Base-by-base conservation (phyloP, 2,329 filamentous ascomycete species). In the Teratosphaeria gauchensis region DNA sequence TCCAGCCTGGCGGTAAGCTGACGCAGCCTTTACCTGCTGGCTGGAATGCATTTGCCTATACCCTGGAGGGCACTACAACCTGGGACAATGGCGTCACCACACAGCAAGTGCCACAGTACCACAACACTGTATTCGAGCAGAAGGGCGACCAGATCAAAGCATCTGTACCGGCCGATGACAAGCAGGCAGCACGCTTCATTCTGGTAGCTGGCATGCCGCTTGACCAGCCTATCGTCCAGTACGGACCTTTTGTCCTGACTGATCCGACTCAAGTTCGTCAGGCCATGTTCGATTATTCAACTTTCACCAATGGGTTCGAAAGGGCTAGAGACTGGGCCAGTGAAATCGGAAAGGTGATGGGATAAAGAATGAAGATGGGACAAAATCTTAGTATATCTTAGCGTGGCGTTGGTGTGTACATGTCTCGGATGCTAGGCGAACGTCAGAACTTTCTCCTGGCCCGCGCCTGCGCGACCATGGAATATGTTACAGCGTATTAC, bases 11-110 rank as follows among this genome's bases (percentile, higher is more conserved):
- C 56, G 91, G 89, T 53, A 84, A 80, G 60, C 78, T 97, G 64
- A 80, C 78, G 24, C 92, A 97, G 76, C 74, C 82, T 4, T 71
- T 97, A 2, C 92, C 92, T 0, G 76, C 79, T 62, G 87, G 85
- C 31, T 97, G 91, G 90, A 96, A 95, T 72, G 85, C 89, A 1
- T 97, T 97, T 69, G 86, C 87, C 16, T 97, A 96, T 73, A 87
- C 84, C 3, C 79, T 97, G n/a, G 80, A 85, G 60, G 92, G 92
- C 24, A 83, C 81, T 7, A 85, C 84, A 1, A 77, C 77, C 66
- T 89, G 87, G 72, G 85, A 80, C 64, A 78, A 73, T 51, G 83
- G 78, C 24, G 72, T 78, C 58, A 74, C 76, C 28, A 77, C 77
- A 66, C 78, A 75, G 56, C 61, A 68, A 53, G 82, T 92, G 14